Evolutionary conservation across 495 filamentous ascomycete genomes (phyloP).

Genomic region (Hypoxylon cercidicola): DNA sequence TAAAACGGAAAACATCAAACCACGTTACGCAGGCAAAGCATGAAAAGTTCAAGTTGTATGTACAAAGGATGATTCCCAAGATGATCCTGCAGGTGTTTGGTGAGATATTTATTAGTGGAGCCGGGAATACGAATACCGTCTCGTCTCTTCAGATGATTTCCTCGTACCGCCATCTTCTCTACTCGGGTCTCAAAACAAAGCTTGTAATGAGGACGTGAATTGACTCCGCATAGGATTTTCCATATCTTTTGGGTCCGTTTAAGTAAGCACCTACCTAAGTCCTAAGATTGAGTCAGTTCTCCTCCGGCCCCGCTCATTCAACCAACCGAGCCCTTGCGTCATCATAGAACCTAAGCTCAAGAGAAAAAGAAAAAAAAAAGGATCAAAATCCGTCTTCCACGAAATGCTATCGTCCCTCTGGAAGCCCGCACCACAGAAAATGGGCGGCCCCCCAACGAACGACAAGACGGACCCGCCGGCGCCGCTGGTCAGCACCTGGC

Average conservation of each 20-base stretch:
- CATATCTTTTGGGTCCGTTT: too few relatives aligned
- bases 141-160: background rate
- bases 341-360: constrained; percentile 3
- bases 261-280: too few relatives aligned
- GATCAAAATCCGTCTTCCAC: background rate
- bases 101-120: background rate
- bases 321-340: constrained; percentile 11
- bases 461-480: constrained; percentile 36
- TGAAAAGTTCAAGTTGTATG: too few relatives aligned
- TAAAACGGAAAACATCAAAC: too few relatives aligned
- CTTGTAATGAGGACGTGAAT: too few relatives aligned
- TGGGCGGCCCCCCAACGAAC: constrained; percentile 31
- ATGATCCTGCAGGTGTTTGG: background rate
- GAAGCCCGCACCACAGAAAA: constrained; percentile 27
- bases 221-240: too few relatives aligned
- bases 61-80: too few relatives aligned
- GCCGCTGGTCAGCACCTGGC: constrained; percentile 48
- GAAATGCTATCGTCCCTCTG: constrained; percentile 37
- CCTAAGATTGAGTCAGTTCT: too few relatives aligned
- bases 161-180: too few relatives aligned
- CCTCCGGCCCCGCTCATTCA: background rate
- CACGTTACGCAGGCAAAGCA: too few relatives aligned
- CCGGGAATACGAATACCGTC: background rate
- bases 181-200: too few relatives aligned
- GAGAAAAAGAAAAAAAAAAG: background rate